These are phyloP conservation scores for Pisolithus albus DNA, from an alignment of 768 basidiomycete genomes.

Conservation along the genomic window DNA sequence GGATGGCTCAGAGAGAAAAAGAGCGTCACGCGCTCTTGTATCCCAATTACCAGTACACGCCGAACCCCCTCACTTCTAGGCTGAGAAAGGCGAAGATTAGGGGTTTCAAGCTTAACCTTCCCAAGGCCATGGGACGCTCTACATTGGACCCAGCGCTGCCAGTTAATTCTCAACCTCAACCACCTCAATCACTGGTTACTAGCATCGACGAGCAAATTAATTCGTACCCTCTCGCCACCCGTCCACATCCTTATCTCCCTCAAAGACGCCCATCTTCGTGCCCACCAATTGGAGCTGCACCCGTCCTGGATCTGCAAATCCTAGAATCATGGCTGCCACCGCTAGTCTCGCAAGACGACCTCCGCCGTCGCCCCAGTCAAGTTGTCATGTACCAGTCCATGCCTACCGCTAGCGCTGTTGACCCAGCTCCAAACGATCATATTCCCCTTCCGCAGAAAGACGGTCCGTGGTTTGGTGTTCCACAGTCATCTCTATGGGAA, in stretches of 20 bases:
- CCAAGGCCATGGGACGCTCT: neutral
- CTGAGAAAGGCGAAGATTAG: slow-evolving; percentile 12
- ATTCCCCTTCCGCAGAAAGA: neutral
- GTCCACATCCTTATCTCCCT: slow-evolving; percentile 20
- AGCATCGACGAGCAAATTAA: neutral
- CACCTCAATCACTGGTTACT: neutral
- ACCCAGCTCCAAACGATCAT: neutral
- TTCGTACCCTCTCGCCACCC: slow-evolving; percentile 6
- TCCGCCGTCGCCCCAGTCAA: slow-evolving; percentile 29
- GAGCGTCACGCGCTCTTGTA: slow-evolving; percentile 32
- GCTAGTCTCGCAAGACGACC: slow-evolving; percentile 25
- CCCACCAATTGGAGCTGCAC: slow-evolving; percentile 32
- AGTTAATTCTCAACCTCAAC: neutral
- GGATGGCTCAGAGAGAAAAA: slow-evolving; percentile 46
- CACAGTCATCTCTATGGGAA: slow-evolving; percentile 1
- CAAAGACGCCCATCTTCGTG: slow-evolving; percentile 36
- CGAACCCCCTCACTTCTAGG: slow-evolving; percentile 9
- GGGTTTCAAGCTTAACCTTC: slow-evolving; percentile 11
- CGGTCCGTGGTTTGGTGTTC: slow-evolving; percentile 11
- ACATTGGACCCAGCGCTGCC: slow-evolving; percentile 8
- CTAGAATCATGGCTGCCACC: slow-evolving; percentile 16
- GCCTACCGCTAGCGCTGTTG: slow-evolving; percentile 6
- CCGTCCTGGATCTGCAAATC: slow-evolving; percentile 13
- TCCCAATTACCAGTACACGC: slow-evolving; percentile 40
- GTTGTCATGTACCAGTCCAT: slow-evolving; percentile 30